These are phyloP conservation scores for Firmiana major DNA, from an alignment of 345 rosid species.

Conservation along the genomic window DNA sequence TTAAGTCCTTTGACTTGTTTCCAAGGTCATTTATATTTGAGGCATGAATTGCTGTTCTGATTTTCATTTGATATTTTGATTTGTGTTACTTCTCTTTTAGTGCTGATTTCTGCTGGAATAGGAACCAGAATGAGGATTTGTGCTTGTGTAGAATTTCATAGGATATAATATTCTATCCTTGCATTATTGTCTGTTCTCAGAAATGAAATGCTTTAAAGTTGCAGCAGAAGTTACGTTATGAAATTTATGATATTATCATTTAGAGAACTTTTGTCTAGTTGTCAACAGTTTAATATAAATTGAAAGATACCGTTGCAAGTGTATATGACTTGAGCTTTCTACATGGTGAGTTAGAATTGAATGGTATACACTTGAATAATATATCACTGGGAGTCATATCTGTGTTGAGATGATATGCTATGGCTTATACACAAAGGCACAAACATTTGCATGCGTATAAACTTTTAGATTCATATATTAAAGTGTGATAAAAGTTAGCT, in stretches of 20 bases:
- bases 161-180: neutral
- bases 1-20: slow-evolving; percentile 15
- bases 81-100: neutral
- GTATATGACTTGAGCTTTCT: neutral
- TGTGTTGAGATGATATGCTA: neutral
- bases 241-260: neutral
- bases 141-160: neutral
- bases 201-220: neutral
- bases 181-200: neutral
- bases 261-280: neutral
- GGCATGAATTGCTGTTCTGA: neutral
- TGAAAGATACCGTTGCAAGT: neutral
- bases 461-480: neutral
- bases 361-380: neutral
- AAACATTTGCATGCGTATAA: neutral
- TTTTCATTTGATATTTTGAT: slow-evolving; percentile 4
- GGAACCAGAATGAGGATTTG: neutral
- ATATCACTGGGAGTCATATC: neutral
- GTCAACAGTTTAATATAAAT: neutral
- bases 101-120: neutral
- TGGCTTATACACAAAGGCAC: neutral
- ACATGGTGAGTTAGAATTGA: neutral
- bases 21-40: neutral
- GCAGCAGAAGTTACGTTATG: neutral
- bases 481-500: neutral